A percentile compares a stretch with the other conserved stretches of the same genome.
phyloP scores from a whole-genome alignment of 768 basidiomycete genomes.

The Rhizopogon vesiculosus region DNA sequence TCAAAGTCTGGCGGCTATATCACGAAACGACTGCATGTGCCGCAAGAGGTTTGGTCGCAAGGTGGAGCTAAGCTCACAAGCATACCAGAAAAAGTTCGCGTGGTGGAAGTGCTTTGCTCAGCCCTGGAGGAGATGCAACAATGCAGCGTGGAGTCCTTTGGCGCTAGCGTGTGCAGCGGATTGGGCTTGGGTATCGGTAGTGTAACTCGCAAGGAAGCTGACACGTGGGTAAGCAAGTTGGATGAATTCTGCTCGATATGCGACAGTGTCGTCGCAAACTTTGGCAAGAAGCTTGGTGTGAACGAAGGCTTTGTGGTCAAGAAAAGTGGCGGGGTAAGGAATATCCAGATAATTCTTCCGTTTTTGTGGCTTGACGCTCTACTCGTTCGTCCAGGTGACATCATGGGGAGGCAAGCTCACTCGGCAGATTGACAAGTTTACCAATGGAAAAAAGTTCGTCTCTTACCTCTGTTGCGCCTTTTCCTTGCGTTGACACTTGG shows the following conservation, averaged over 20 bases:
- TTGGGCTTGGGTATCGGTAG: constrained; percentile 72
- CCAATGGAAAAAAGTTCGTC: constrained; percentile 83
- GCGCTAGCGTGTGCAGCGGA: constrained; percentile 73
- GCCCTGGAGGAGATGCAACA: constrained; percentile 77
- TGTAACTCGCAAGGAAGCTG: constrained; percentile 72
- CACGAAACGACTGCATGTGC: constrained; percentile 81
- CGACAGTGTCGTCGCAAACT: constrained; percentile 73
- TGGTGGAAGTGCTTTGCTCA: constrained; percentile 72
- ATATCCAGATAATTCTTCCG: background rate
- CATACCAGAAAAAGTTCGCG: constrained; percentile 79
- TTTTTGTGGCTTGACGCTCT: constrained; percentile 7
- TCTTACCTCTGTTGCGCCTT: constrained; percentile 3
- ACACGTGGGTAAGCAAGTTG: constrained; percentile 70
- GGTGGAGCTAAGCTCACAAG: constrained; percentile 83
- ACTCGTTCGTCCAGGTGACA: constrained; percentile 33
- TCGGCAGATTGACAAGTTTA: constrained; percentile 76
- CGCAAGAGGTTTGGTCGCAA: constrained; percentile 88
- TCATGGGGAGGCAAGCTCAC: constrained; percentile 73
- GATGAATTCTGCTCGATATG: constrained; percentile 79
- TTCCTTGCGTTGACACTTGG: constrained; percentile 10
- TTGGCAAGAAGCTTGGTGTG: constrained; percentile 85
- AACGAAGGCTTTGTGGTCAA: constrained; percentile 84
- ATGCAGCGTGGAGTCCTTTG: constrained; percentile 69
- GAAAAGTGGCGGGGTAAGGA: constrained; percentile 60
- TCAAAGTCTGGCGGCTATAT: constrained; percentile 83